Conservation (phyloP, 2,329 filamentous ascomycete genomes). For the Aureobasidium mangrovei region DNA sequence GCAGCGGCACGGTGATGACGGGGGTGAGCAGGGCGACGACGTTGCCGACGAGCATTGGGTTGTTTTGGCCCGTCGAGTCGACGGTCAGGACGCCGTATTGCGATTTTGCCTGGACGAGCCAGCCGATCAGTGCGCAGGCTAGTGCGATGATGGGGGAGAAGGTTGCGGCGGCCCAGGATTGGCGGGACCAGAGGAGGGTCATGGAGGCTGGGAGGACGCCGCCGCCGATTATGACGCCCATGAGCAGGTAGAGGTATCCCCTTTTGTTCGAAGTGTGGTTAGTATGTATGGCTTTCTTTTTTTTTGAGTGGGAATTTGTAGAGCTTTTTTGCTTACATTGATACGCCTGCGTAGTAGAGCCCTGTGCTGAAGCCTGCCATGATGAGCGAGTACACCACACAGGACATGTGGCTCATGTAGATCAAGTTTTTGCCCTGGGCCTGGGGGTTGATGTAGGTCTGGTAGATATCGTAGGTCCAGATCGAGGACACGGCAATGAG, state of each 20-base stretch:
- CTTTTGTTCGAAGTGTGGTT: background rate
- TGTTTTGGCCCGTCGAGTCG: slow-evolving; percentile 67
- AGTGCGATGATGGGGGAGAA: slow-evolving; percentile 63
- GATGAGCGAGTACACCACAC: slow-evolving; percentile 63
- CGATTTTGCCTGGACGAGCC: slow-evolving; percentile 67
- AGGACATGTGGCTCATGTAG: slow-evolving; percentile 66
- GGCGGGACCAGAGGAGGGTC: slow-evolving; percentile 70
- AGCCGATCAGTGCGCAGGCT: slow-evolving; percentile 59
- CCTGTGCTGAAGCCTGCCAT: slow-evolving; percentile 74
- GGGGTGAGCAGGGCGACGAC: slow-evolving; percentile 74
- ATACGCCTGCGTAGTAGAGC: slow-evolving; percentile 52
- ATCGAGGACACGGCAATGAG: slow-evolving; percentile 83
- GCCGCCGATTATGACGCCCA: slow-evolving; percentile 83
- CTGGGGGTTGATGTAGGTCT: slow-evolving; percentile 71
- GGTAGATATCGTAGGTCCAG: slow-evolving; percentile 77
- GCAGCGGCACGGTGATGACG: slow-evolving; percentile 61
- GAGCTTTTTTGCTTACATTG: slow-evolving; percentile 44
- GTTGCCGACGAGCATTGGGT: slow-evolving; percentile 82
- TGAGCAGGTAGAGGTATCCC: slow-evolving; percentile 78
- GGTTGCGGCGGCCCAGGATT: slow-evolving; percentile 66
- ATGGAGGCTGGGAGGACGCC: slow-evolving; percentile 69
- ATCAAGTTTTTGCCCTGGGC: slow-evolving; percentile 71
- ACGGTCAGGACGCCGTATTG: slow-evolving; percentile 61
- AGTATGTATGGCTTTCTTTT: background rate
- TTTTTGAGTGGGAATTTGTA: background rate